phyloP scores from a whole-genome alignment of 2,329 filamentous ascomycete species.

The Canariomyces notabilis region DNA sequence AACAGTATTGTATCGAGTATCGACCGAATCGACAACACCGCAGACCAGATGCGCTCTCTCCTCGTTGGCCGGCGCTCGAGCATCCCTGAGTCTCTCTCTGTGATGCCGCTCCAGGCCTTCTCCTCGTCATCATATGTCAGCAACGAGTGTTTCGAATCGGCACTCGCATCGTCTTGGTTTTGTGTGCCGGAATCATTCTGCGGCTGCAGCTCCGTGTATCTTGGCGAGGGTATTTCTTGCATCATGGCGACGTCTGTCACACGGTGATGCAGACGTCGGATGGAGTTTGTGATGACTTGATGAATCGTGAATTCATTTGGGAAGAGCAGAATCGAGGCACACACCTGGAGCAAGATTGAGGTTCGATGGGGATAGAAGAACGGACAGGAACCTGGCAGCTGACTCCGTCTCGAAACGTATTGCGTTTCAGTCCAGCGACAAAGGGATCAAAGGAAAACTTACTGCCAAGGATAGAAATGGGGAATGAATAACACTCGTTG shows the following conservation, averaged over 20 bases:
- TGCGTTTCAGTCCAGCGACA: not conserved
- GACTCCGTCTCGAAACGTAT: not conserved
- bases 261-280: no score
- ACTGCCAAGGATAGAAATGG: no score
- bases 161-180: not conserved
- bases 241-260: not conserved
- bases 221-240: not conserved
- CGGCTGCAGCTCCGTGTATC: not conserved
- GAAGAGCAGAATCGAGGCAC: no score
- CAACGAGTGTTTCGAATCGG: not conserved
- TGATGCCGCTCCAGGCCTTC: slow-evolving; percentile 3
- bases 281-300: no score
- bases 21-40: slow-evolving; percentile 19
- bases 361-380: no score
- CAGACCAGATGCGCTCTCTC: not conserved
- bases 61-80: not conserved
- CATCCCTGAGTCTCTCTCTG: not conserved
- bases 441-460: no score
- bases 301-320: no score
- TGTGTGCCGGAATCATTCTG: not conserved
- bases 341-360: not conserved
- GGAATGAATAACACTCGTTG: no score
- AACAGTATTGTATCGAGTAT: slow-evolving; percentile 34
- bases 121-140: not conserved
- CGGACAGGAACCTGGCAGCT: not conserved